Conservation (phyloP, 1,284 basidiomycete species). For the Pseudozyma tsukubaensis region DNA sequence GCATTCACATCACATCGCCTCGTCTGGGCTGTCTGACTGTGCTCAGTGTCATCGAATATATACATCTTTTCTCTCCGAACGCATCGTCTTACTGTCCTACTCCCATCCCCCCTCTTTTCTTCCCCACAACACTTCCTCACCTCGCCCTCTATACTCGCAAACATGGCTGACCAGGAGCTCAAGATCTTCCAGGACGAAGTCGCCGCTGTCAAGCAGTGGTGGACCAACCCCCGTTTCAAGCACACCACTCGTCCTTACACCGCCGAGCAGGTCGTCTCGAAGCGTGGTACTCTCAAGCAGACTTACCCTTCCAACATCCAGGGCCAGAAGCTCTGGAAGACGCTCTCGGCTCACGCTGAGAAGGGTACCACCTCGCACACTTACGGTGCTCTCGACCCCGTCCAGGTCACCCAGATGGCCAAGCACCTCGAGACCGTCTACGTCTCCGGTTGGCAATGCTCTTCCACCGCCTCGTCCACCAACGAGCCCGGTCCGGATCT, state of each 20-base stretch:
- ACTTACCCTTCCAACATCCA: constrained; percentile 86
- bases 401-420: constrained; percentile 77
- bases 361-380: constrained; percentile 82
- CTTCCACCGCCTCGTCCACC: constrained; percentile 66
- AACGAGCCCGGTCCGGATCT: constrained; percentile 69
- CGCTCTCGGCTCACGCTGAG: constrained; percentile 74
- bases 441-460: constrained; percentile 68
- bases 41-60: constrained; percentile 7
- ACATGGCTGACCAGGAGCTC: constrained; percentile 66
- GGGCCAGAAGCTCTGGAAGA: constrained; percentile 86
- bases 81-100: constrained; percentile 1
- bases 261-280: constrained; percentile 90
- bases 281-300: constrained; percentile 87
- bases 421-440: constrained; percentile 69
- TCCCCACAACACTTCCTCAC: not conserved
- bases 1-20: not conserved
- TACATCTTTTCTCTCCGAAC: not conserved
- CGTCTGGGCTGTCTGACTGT: constrained; percentile 5
- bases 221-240: constrained; percentile 89
- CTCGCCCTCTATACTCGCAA: constrained; percentile 11
- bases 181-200: constrained; percentile 81
- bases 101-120: not conserved
- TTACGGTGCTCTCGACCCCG: constrained; percentile 96
- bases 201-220: constrained; percentile 86
- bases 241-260: constrained; percentile 89